A percentile compares a stretch with the other conserved stretches of the same genome.
Conservation (phyloP, 2,329 filamentous ascomycete genomes). For the Fusarium sp. region DNA sequence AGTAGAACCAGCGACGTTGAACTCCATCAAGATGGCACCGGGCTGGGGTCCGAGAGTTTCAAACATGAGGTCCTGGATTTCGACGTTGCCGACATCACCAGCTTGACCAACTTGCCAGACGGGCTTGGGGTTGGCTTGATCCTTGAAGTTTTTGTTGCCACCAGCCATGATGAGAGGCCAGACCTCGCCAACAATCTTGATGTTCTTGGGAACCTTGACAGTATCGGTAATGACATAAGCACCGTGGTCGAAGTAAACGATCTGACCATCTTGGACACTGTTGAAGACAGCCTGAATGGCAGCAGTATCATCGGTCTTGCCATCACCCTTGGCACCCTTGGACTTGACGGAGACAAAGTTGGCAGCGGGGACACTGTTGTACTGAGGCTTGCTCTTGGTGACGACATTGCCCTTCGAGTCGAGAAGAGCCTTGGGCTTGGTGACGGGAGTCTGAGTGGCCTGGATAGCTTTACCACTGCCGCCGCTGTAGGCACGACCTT, state of each 20-base stretch:
- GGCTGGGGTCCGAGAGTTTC: constrained; percentile 84
- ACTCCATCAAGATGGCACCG: constrained; percentile 90
- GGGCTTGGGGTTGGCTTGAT: constrained; percentile 79
- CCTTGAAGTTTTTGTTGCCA: constrained; percentile 74
- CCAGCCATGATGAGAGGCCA: constrained; percentile 90
- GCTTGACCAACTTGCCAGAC: constrained; percentile 84
- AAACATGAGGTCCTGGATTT: constrained; percentile 89
- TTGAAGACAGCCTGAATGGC: constrained; percentile 84
- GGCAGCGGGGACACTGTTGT: constrained; percentile 71
- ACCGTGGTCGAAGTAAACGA: constrained; percentile 81
- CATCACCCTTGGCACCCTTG: constrained; percentile 87
- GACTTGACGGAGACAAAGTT: constrained; percentile 86
- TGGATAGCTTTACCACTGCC: constrained; percentile 65
- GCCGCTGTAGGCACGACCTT: constrained; percentile 77
- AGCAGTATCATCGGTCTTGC: constrained; percentile 84
- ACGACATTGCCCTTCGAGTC: constrained; percentile 74
- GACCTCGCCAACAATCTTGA: constrained; percentile 90
- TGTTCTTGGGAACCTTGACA: constrained; percentile 77
- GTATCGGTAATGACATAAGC: constrained; percentile 77
- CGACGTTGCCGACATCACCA: constrained; percentile 81
- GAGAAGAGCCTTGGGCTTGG: constrained; percentile 75
- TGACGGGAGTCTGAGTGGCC: constrained; percentile 59
- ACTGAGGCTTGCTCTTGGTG: constrained; percentile 89
- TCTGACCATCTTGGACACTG: constrained; percentile 67
- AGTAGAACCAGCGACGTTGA: constrained; percentile 78